phyloP scores from a whole-genome alignment of 1,139 yeast genomes.

The Barnettozyma hawaiiensis region DNA sequence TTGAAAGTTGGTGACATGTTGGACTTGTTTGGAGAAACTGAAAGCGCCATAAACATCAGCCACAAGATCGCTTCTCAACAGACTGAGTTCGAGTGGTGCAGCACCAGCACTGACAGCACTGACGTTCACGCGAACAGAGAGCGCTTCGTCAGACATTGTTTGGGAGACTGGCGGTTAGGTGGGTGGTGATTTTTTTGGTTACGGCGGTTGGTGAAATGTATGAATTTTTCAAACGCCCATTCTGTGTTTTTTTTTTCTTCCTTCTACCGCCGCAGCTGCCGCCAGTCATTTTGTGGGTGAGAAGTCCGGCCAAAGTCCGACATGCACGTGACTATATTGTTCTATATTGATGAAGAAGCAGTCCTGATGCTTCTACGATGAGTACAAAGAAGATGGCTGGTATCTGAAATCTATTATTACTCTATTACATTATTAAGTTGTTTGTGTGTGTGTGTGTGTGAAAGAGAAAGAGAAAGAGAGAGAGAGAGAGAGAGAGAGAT shows the following conservation, averaged over 20 bases:
- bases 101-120: conserved; percentile 5
- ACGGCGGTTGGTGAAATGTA: not conserved
- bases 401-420: too few species aligned
- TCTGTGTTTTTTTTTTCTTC: not conserved
- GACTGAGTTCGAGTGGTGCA: conserved; percentile 32
- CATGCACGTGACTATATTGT: not conserved
- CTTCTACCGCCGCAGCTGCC: too few species aligned
- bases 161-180: too few species aligned
- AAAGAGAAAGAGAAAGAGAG: too few species aligned
- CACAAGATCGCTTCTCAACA: conserved; percentile 41
- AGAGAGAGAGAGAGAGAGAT: too few species aligned
- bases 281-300: not conserved
- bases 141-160: conserved; percentile 5
- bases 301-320: not conserved
- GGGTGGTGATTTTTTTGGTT: not conserved
- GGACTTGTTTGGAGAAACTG: conserved; percentile 46
- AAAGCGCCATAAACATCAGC: conserved; percentile 57
- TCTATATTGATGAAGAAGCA: too few species aligned
- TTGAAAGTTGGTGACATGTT: conserved; percentile 57
- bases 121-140: conserved; percentile 7
- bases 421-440: too few species aligned
- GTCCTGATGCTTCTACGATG: too few species aligned
- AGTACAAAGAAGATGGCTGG: too few species aligned
- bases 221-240: not conserved
- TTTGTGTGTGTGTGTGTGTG: too few species aligned